These are phyloP conservation scores for Alnus rubra DNA, from an alignment of 306 rosid genomes.

Conservation along the genomic window DNA sequence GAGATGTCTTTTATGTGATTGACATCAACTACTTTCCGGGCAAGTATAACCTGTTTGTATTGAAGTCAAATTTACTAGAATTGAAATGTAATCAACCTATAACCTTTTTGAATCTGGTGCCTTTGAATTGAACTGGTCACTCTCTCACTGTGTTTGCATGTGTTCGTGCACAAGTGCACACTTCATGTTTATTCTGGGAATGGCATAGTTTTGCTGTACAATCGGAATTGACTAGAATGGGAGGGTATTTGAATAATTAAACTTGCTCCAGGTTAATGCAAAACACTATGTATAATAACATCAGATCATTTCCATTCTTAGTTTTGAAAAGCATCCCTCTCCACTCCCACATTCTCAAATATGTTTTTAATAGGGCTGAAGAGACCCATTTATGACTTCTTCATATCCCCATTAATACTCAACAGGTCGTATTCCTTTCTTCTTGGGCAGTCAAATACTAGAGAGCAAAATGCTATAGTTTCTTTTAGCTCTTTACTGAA, in stretches of 20 bases:
- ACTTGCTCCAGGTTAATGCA: background rate
- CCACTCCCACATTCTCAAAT: background rate
- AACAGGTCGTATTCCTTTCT: background rate
- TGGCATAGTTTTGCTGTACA: background rate
- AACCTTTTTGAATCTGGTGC: background rate
- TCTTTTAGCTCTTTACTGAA: background rate
- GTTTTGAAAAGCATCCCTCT: background rate
- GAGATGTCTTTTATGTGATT: constrained; percentile 54
- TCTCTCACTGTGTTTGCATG: too few species aligned
- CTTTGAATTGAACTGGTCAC: background rate
- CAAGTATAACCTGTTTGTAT: constrained; percentile 25
- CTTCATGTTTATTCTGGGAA: background rate
- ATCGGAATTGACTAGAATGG: background rate
- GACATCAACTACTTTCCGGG: constrained; percentile 65
- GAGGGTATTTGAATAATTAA: background rate
- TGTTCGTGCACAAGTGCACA: background rate
- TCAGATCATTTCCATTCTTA: background rate
- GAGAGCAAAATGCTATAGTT: background rate
- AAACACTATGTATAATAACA: background rate
- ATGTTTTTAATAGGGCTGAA: background rate
- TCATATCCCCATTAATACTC: background rate
- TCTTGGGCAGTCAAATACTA: background rate
- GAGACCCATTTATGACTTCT: background rate
- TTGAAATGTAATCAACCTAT: too few species aligned
- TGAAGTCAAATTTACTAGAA: background rate